Evolutionary conservation across 495 filamentous ascomycete genomes (phyloP), one percentile per base, ranked within the genome.

Genomic region (Penicillium antarcticum): DNA sequence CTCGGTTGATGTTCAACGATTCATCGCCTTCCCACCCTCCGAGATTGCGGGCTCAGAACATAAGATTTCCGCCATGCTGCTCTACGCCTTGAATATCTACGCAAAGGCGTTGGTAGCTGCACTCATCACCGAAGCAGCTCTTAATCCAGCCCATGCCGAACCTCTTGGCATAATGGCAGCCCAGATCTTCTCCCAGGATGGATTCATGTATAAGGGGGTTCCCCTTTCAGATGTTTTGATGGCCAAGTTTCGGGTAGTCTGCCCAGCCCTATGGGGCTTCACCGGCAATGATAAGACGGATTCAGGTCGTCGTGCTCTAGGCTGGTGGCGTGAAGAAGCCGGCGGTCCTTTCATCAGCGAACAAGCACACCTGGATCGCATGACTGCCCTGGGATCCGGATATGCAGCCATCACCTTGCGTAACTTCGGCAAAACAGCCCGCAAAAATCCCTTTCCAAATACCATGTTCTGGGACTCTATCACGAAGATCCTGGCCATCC

Each of bases 221-320:
- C 80, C 84, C 11, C 73, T 97, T 56, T 86, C 91, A 37, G 92
- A 97, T 55, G 87, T 97, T 45, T 68, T 97, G 17, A 81, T 95
- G 62, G 91, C 94, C 24, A 96, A 97, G 64, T 86, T 89, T 53
- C 83, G 88, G 35, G 74, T 85, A 5, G 76, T 81, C 21, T 96
- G 91, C 60, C 92, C 95, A 4, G 85, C 91, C 10, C 74, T 99
- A 10, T 97, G 88, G 66, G 95, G 95, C 16, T 85, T 91, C 58
- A 78, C 80, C 17, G 92, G 88, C 31, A 81, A 74, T 42, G 88
- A 95, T 56, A 85, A 80, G 43, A 95, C 87, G 0, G 77, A 85
- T 39, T 72, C 76, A 16, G 91, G 91, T 5, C 77, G 82, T 7
- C 56, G 63, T 31, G 78, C 81, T n/a, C 63, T 97, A 1, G 92